Percentiles rank a stretch among this genome's conserved stretches.
Conservation (phyloP, 2,329 filamentous ascomycete genomes). For the Apiospora sp. region DNA sequence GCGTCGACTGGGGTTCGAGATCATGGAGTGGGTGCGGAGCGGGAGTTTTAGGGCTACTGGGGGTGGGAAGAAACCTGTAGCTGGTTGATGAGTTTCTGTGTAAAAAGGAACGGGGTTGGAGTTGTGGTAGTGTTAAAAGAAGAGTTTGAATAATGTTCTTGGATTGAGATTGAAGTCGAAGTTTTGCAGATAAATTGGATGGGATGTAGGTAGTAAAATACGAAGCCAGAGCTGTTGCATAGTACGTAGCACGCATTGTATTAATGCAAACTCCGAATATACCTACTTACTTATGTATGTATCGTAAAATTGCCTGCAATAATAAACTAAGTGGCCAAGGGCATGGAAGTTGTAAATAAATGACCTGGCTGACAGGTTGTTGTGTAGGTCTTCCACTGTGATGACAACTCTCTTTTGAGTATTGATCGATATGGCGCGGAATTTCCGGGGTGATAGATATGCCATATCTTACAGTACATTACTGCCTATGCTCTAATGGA, state of each 20-base stretch:
- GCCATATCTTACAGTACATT: no score
- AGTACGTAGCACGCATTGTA: neutral
- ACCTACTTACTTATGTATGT: neutral
- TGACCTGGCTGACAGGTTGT: neutral
- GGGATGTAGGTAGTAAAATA: conserved; percentile 17
- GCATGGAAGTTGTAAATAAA: neutral
- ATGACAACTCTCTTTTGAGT: no score
- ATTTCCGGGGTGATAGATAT: neutral
- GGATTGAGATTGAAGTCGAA: neutral
- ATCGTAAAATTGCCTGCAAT: neutral
- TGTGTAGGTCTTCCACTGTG: no score
- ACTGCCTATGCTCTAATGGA: no score
- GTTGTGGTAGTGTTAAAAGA: neutral
- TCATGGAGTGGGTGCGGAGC: conserved; percentile 78
- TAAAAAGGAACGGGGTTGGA: neutral
- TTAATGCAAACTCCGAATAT: neutral
- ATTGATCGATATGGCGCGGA: no score
- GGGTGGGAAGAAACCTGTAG: neutral
- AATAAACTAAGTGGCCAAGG: neutral
- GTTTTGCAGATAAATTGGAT: conserved; percentile 15
- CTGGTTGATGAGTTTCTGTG: neutral
- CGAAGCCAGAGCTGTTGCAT: neutral
- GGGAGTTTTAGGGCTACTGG: conserved; percentile 14
- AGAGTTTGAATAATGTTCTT: neutral
- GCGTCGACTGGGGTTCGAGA: conserved; percentile 83